Evolutionary conservation across 495 filamentous ascomycete genomes (phyloP).

Genomic region (Aspergillus avenaceus): DNA sequence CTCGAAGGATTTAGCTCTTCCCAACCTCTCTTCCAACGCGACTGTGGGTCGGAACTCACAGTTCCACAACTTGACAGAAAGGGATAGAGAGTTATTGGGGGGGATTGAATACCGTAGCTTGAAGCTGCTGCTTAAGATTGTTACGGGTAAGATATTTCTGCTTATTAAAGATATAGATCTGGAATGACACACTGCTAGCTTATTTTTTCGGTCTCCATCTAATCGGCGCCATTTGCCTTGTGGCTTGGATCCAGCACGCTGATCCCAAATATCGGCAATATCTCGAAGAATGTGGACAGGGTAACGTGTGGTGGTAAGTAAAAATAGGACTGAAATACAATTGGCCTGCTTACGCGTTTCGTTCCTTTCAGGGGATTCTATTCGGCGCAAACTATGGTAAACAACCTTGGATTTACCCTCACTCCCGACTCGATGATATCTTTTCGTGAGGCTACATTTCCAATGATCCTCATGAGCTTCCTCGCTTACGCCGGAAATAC

Average conservation of each 20-base stretch:
- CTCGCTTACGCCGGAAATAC: slow-evolving; percentile 82
- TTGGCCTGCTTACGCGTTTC: background rate
- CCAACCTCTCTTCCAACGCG: slow-evolving; percentile 31
- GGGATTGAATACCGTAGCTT: slow-evolving; percentile 62
- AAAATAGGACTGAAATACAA: background rate
- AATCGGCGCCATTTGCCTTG: slow-evolving; percentile 57
- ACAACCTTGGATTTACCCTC: slow-evolving; percentile 62
- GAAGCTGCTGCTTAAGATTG: slow-evolving; percentile 51
- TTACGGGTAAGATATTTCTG: slow-evolving; percentile 45
- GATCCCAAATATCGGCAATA: slow-evolving; percentile 49
- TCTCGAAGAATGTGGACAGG: slow-evolving; percentile 52
- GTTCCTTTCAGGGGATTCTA: slow-evolving; percentile 24
- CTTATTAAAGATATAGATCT: too few species aligned
- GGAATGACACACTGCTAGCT: slow-evolving; percentile 16
- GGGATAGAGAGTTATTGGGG: slow-evolving; percentile 56
- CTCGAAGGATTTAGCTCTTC: slow-evolving; percentile 17
- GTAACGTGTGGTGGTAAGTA: slow-evolving; percentile 65
- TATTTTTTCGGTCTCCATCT: slow-evolving; percentile 67
- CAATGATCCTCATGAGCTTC: slow-evolving; percentile 64
- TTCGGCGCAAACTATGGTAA: slow-evolving; percentile 28
- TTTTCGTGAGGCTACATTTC: slow-evolving; percentile 64
- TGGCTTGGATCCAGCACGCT: slow-evolving; percentile 65
- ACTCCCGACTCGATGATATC: slow-evolving; percentile 82
- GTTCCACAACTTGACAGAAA: slow-evolving; percentile 63
- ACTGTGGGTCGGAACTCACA: slow-evolving; percentile 76